A percentile compares a stretch with the other conserved stretches of the same genome.
phyloP scores from a whole-genome alignment of 257 asterid genomes.

The Rehmannia glutinosa region DNA sequence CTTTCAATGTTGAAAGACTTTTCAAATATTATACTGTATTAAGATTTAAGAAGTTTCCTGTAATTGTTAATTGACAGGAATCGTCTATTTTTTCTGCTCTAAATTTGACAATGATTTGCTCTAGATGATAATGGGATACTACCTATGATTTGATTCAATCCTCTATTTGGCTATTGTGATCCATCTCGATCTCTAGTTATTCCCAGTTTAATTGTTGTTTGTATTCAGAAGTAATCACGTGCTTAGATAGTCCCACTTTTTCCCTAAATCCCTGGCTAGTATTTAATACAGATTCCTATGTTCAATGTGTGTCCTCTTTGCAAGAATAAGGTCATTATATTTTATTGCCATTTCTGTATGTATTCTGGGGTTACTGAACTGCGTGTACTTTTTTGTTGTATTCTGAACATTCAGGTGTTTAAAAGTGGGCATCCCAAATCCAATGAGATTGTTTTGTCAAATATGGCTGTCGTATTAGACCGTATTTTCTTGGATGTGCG shows the following conservation, averaged over 20 bases:
- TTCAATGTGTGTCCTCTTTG: background rate
- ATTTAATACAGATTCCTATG: no score
- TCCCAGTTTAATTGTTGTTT: background rate
- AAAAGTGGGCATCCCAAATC: constrained; percentile 61
- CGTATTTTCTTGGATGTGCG: constrained; percentile 64
- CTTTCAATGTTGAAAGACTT: background rate
- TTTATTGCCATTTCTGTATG: background rate
- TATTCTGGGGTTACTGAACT: constrained; percentile 1
- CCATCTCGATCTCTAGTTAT: background rate
- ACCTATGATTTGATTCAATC: background rate
- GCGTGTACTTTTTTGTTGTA: background rate
- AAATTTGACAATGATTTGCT: background rate
- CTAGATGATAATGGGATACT: background rate
- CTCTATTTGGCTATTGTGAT: background rate
- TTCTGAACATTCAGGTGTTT: constrained; percentile 40
- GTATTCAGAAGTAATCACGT: background rate
- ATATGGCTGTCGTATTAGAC: constrained; percentile 65
- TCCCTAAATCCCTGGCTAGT: background rate
- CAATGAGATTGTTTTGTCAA: constrained; percentile 48
- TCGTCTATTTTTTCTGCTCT: background rate
- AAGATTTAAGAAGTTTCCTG: no score
- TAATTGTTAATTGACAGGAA: no score
- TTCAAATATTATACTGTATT: background rate
- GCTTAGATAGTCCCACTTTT: background rate
- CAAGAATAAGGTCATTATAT: background rate